Conservation (phyloP, 2,329 filamentous ascomycete genomes). For the Leptographium procerum region DNA sequence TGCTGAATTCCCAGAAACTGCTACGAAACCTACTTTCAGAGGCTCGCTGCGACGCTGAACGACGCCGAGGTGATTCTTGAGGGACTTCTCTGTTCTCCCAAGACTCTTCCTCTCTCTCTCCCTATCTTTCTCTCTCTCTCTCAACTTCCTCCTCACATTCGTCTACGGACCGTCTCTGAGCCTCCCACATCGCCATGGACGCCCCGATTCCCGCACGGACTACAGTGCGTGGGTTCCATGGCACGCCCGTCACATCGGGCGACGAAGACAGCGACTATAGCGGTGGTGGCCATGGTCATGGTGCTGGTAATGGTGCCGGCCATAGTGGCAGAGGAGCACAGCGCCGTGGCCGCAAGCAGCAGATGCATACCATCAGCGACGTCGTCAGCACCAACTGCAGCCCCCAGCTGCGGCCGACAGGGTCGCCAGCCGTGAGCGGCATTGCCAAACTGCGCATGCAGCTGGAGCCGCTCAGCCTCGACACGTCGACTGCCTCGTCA, state of each 20-base stretch:
- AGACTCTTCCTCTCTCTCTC: neutral
- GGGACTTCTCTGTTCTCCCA: neutral
- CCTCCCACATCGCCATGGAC: constrained; percentile 28
- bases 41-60: constrained; percentile 46
- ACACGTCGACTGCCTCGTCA: constrained; percentile 34
- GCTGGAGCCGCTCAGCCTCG: constrained; percentile 65
- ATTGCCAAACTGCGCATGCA: constrained; percentile 76
- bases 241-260: constrained; percentile 41
- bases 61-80: constrained; percentile 34
- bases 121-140: neutral
- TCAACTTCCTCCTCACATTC: neutral
- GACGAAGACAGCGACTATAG: constrained; percentile 45
- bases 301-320: too few species aligned
- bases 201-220: constrained; percentile 37
- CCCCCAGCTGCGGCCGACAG: constrained; percentile 38
- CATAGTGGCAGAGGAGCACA: constrained; percentile 16
- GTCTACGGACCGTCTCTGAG: neutral
- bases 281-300: neutral
- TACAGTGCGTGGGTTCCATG: constrained; percentile 45
- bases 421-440: constrained; percentile 51
- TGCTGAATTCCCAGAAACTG: constrained; percentile 36
- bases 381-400: constrained; percentile 54
- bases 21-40: constrained; percentile 38
- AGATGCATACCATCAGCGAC: constrained; percentile 35
- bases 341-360: constrained; percentile 26